Evolutionary conservation across 202 grass and related monocot species (phyloP).

Genomic region (Musa balbisiana): DNA sequence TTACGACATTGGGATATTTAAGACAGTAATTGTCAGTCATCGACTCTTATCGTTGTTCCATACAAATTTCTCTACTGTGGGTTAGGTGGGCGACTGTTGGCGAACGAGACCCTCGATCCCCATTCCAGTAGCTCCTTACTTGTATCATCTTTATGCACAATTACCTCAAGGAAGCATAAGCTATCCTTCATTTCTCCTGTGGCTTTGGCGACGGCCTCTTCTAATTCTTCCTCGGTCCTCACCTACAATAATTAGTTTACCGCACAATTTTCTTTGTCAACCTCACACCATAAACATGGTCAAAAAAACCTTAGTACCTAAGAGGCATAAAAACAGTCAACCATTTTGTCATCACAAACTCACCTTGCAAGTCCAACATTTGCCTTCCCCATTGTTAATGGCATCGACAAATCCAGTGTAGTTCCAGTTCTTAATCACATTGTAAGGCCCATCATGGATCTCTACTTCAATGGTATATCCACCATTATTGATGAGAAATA

Average conservation of each 20-base stretch:
- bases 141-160: slow-evolving; percentile 7
- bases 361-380: slow-evolving; percentile 16
- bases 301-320: neutral
- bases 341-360: neutral
- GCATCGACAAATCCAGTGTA: slow-evolving; percentile 8
- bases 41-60: neutral
- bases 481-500: slow-evolving; percentile 14
- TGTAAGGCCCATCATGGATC: slow-evolving; percentile 16
- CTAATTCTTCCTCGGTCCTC: slow-evolving; percentile 4
- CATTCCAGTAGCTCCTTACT: slow-evolving; percentile 14
- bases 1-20: neutral
- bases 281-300: neutral
- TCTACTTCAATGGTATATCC: slow-evolving; percentile 14
- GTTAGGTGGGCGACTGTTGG: slow-evolving; percentile 5
- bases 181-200: neutral
- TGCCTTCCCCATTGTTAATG: neutral
- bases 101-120: neutral
- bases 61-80: neutral
- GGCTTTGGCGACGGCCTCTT: neutral
- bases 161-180: slow-evolving; percentile 9
- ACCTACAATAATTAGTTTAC: neutral
- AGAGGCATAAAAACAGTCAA: neutral
- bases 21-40: neutral
- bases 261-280: neutral
- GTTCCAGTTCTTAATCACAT: slow-evolving; percentile 15